Evolutionary conservation across 257 asterid species (phyloP).

Genomic region (Asclepias syriaca): DNA sequence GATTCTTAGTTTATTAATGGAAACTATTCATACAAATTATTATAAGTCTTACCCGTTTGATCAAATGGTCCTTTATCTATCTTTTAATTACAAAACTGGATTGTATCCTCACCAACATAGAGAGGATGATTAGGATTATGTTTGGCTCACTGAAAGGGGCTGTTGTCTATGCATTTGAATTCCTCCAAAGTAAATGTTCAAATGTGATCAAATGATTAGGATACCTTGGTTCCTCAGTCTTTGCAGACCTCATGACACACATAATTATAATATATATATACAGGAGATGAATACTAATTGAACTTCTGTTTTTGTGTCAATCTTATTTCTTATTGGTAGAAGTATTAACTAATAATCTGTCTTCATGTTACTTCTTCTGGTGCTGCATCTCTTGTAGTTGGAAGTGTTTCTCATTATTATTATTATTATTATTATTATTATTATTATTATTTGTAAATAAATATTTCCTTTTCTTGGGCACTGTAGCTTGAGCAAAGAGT

Average conservation of each 20-base stretch:
- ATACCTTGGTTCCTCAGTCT: not conserved
- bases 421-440: too few species aligned
- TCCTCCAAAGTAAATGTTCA: not conserved
- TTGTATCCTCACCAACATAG: not conserved
- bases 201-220: not conserved
- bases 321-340: not conserved
- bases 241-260: not conserved
- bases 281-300: not conserved
- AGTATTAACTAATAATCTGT: not conserved
- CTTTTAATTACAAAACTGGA: not conserved
- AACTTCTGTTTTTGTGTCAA: not conserved
- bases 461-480: constrained; percentile 6
- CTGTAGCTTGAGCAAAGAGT: constrained; percentile 74
- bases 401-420: not conserved
- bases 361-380: not conserved
- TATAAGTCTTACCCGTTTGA: not conserved
- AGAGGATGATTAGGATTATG: not conserved
- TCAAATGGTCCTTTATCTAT: not conserved
- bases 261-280: not conserved
- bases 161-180: not conserved
- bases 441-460: not conserved
- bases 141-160: not conserved
- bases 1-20: not conserved
- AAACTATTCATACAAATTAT: not conserved
- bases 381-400: not conserved